Evolutionary conservation across 345 rosid genomes (phyloP).

Genomic region (Physaria fendleri): DNA sequence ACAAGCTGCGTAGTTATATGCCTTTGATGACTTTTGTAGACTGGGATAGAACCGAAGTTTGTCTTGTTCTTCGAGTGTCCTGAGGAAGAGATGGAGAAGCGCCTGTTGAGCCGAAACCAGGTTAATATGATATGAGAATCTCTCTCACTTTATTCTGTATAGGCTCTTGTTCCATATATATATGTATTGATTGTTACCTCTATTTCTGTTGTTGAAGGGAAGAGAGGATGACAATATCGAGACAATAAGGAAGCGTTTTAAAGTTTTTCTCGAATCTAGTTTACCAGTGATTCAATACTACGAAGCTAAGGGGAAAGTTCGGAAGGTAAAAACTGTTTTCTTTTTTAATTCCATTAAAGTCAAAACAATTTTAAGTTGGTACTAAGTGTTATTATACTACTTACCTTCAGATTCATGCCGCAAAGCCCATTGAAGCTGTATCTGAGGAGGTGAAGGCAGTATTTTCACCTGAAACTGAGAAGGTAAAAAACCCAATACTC

Average conservation of each 20-base stretch:
- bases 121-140: slow-evolving; percentile 24
- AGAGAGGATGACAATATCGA: slow-evolving; percentile 80
- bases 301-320: slow-evolving; percentile 53
- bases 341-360: neutral
- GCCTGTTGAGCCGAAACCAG: slow-evolving; percentile 67
- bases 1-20: neutral
- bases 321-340: slow-evolving; percentile 37
- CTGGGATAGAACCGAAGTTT: slow-evolving; percentile 41
- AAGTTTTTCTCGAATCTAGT: slow-evolving; percentile 60
- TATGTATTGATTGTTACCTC: slow-evolving; percentile 3
- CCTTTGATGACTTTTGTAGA: slow-evolving; percentile 27
- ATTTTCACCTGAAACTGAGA: slow-evolving; percentile 47
- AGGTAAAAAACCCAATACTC: slow-evolving; percentile 45
- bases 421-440: slow-evolving; percentile 58
- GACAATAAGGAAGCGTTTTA: slow-evolving; percentile 65
- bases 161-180: neutral
- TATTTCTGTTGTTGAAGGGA: slow-evolving; percentile 39
- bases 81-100: slow-evolving; percentile 63
- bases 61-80: slow-evolving; percentile 49
- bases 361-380: neutral
- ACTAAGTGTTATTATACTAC: slow-evolving; percentile 15
- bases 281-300: slow-evolving; percentile 62
- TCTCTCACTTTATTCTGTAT: neutral
- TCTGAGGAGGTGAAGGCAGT: slow-evolving; percentile 51
- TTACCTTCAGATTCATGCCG: slow-evolving; percentile 60